These are phyloP conservation scores for Chlorophyllum brunneum DNA, from an alignment of 768 basidiomycete genomes.

Conservation along the genomic window DNA sequence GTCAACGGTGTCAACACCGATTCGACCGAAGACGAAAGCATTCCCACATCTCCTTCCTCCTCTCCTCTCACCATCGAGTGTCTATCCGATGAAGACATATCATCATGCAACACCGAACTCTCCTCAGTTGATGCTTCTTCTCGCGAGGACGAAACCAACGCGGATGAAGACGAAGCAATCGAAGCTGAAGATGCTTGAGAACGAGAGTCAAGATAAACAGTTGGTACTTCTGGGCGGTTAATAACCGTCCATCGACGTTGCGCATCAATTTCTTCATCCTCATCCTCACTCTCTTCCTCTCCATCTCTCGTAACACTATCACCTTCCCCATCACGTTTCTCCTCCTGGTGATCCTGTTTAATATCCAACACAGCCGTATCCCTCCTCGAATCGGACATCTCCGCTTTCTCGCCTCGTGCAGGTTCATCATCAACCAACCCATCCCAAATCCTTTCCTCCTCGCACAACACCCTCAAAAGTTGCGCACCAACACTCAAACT, in stretches of 20 bases:
- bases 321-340: slow-evolving; percentile 18
- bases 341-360: neutral
- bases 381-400: slow-evolving; percentile 15
- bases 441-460: slow-evolving; percentile 65
- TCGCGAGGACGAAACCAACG: slow-evolving; percentile 15
- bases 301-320: slow-evolving; percentile 26
- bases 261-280: slow-evolving; percentile 11
- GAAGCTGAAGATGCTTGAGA: slow-evolving; percentile 29
- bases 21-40: slow-evolving; percentile 53
- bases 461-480: slow-evolving; percentile 68
- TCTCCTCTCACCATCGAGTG: neutral
- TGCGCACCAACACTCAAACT: slow-evolving; percentile 77
- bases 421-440: slow-evolving; percentile 13
- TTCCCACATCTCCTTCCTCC: neutral
- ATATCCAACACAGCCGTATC: slow-evolving; percentile 15
- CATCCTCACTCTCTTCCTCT: slow-evolving; percentile 23
- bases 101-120: slow-evolving; percentile 8
- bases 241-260: slow-evolving; percentile 16
- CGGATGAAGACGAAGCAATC: slow-evolving; percentile 22
- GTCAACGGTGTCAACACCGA: slow-evolving; percentile 50
- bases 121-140: slow-evolving; percentile 14
- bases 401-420: slow-evolving; percentile 1
- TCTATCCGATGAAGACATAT: neutral
- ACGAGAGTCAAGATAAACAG: slow-evolving; percentile 34
- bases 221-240: slow-evolving; percentile 27